phyloP scores from a whole-genome alignment of 176 grass and related monocot genomes.

The Urochloa ruziziensis region DNA sequence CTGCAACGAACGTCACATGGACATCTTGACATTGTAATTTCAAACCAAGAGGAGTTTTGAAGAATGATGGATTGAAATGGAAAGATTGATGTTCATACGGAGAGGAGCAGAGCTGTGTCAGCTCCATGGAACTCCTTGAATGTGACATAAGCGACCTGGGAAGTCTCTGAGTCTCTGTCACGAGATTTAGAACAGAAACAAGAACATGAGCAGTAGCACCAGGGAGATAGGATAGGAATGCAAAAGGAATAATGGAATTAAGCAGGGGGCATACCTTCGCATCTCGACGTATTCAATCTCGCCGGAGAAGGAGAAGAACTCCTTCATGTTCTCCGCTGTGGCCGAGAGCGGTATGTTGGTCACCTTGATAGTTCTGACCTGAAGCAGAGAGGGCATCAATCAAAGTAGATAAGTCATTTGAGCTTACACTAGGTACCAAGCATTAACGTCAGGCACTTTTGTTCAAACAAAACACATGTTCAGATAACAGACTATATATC shows the following conservation, averaged over 20 bases:
- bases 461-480: background rate
- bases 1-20: background rate
- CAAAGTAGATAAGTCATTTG: background rate
- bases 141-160: conserved; percentile 47
- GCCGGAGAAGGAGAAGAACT: conserved; percentile 60
- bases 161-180: conserved; percentile 27
- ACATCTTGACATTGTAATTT: background rate
- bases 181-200: background rate
- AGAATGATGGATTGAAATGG: background rate
- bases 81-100: background rate
- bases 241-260: background rate
- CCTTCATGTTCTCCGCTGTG: conserved; percentile 27
- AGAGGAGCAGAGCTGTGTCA: conserved; percentile 46
- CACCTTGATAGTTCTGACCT: conserved; percentile 48
- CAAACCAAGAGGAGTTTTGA: too few relatives aligned
- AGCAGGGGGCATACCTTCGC: conserved; percentile 33
- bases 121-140: conserved; percentile 55
- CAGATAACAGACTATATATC: background rate
- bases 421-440: background rate
- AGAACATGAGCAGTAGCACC: background rate
- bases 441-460: too few relatives aligned
- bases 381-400: background rate
- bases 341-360: conserved; percentile 34
- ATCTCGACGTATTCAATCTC: conserved; percentile 48
- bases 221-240: background rate